Percentiles rank a stretch among this genome's conserved stretches.
These are phyloP conservation scores for Quercus tomentella DNA, from an alignment of 331 rosid species.

Conservation along the genomic window DNA sequence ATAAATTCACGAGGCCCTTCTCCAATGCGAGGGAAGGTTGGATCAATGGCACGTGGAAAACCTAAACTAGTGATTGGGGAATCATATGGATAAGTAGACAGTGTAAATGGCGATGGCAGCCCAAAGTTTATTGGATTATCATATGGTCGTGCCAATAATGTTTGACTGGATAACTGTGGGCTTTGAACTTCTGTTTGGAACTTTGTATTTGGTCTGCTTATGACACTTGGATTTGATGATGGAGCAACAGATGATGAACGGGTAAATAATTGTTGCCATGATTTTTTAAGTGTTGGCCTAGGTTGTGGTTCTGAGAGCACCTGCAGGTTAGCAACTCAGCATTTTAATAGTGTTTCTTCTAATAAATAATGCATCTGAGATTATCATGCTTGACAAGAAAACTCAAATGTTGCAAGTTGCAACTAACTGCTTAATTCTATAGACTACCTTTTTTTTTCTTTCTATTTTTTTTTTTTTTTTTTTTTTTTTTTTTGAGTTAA, in stretches of 20 bases:
- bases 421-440: background rate
- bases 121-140: slow-evolving; percentile 88
- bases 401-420: slow-evolving; percentile 7
- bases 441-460: background rate
- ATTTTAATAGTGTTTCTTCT: slow-evolving; percentile 19
- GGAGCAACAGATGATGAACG: slow-evolving; percentile 63
- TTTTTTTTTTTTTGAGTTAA: too few species aligned
- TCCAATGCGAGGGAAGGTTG: slow-evolving; percentile 59
- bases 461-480: too few species aligned
- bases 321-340: slow-evolving; percentile 50
- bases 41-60: slow-evolving; percentile 80
- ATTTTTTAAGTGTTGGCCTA: slow-evolving; percentile 64
- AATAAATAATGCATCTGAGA: background rate
- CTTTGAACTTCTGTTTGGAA: slow-evolving; percentile 53
- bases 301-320: slow-evolving; percentile 62
- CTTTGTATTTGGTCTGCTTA: slow-evolving; percentile 81
- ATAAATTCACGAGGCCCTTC: slow-evolving; percentile 53
- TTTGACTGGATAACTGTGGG: slow-evolving; percentile 52
- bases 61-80: slow-evolving; percentile 68
- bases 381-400: background rate
- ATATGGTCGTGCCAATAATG: slow-evolving; percentile 54
- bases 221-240: slow-evolving; percentile 66
- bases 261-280: slow-evolving; percentile 97
- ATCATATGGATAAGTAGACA: slow-evolving; percentile 49
- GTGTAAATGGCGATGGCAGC: slow-evolving; percentile 75